Evolutionary conservation across 2,329 filamentous ascomycete genomes (phyloP).

Genomic region (Lachnellula willkommii): DNA sequence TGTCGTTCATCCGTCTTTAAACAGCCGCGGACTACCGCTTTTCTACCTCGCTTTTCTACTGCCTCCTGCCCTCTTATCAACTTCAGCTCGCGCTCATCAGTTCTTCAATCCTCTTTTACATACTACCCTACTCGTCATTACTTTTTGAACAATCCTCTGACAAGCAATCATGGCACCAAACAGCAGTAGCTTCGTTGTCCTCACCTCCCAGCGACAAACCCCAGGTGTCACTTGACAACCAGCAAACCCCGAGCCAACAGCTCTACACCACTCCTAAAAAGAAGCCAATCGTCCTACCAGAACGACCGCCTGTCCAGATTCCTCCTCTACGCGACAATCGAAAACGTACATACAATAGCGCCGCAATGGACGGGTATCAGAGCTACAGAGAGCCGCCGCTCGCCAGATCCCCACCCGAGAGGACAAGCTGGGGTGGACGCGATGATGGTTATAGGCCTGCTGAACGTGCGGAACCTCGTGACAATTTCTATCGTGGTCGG

Average conservation of each 20-base stretch:
- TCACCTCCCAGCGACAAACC: constrained; percentile 17
- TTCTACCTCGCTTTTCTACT: constrained; percentile 9
- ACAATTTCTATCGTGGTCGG: constrained; percentile 60
- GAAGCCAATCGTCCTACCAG: constrained; percentile 12
- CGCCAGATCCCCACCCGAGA: constrained; percentile 31
- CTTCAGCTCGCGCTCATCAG: constrained; percentile 4
- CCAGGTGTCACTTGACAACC: constrained; percentile 30
- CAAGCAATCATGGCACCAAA: constrained; percentile 35
- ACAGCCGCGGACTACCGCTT: constrained; percentile 19
- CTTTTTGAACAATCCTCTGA: constrained; percentile 32
- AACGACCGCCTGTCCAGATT: neutral
- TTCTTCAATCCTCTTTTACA: constrained; percentile 11
- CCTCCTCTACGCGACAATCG: constrained; percentile 2
- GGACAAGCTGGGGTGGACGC: constrained; percentile 31
- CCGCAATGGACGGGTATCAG: constrained; percentile 28
- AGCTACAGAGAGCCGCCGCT: constrained; percentile 29
- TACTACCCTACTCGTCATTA: neutral
- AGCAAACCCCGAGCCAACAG: constrained; percentile 15
- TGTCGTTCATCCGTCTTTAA: constrained; percentile 14
- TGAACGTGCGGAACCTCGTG: constrained; percentile 42
- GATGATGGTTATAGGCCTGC: constrained; percentile 27
- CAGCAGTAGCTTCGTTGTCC: constrained; percentile 29
- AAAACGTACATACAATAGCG: neutral
- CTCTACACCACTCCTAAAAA: constrained; percentile 18
- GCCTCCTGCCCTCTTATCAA: constrained; percentile 1